Base-by-base conservation (phyloP, 2,329 filamentous ascomycete genomes). In the Alternaria triticina region DNA sequence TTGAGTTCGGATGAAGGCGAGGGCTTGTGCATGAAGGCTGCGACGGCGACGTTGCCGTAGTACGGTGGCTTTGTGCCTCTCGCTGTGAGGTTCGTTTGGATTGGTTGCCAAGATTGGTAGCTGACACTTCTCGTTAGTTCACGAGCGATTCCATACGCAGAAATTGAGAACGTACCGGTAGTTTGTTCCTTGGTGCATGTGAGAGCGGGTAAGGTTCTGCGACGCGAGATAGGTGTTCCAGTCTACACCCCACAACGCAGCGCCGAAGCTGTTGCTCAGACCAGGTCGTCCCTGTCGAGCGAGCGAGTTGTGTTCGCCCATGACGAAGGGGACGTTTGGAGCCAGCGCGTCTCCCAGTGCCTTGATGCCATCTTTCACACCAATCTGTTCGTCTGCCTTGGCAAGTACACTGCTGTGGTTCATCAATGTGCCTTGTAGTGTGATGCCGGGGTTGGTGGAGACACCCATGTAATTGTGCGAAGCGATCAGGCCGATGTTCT, bases 101-200 rank as follows among this genome's bases (percentile, higher is more conserved):
- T 68, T 0, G 88, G 87, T 69, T 90, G 88, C 88, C 88, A 90
- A 49, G 83, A 80, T 64, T 57, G 59, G 36, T 61, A 61, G 15
- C 58, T n/a, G n/a, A n/a, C n/a, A n/a, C n/a, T n/a, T n/a, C n/a
- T n/a, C n/a, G n/a, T n/a, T n/a, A n/a, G n/a, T n/a, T n/a, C n/a
- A n/a, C n/a, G n/a, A n/a, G n/a, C n/a, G n/a, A n/a, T n/a, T n/a
- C n/a, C n/a, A n/a, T n/a, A n/a, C n/a, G n/a, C n/a, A n/a, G n/a
- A n/a, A n/a, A n/a, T n/a, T n/a, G n/a, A n/a, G n/a, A n/a, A n/a
- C n/a, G n/a, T n/a, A 90, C 12, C 88, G 82, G 72, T 88, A 90
- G 72, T 89, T 84, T 8, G 86, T 88, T 12, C 88, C 88, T 80
- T 87, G 85, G 74, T 90, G 89, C 86, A 90, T 87, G 72, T 90